phyloP scores from a whole-genome alignment of 1,139 yeast species.

The Candida gigantensis region DNA sequence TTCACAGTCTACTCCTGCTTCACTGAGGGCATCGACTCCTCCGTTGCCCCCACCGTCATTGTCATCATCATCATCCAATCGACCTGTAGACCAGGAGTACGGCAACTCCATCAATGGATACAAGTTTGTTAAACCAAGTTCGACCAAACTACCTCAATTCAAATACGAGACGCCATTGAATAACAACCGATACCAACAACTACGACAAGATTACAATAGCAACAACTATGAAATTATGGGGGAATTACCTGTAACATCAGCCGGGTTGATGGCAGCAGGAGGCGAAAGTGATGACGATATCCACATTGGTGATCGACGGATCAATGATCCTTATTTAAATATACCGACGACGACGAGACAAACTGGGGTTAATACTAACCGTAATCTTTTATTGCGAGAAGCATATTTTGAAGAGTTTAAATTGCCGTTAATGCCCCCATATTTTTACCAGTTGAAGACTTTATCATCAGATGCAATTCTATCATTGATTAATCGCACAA shows the following conservation, averaged over 20 bases:
- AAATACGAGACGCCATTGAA: conserved; percentile 26
- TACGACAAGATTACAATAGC: conserved; percentile 13
- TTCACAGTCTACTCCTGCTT: conserved; percentile 39
- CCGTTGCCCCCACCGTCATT: conserved; percentile 14
- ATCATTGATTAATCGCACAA: conserved; percentile 22
- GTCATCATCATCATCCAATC: conserved; percentile 8
- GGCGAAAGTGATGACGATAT: conserved; percentile 31
- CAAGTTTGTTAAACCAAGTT: conserved; percentile 32
- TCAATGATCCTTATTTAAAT: conserved; percentile 38
- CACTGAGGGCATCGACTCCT: conserved; percentile 32
- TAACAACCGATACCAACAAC: conserved; percentile 12
- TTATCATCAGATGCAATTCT: conserved; percentile 19
- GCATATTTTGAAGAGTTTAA: conserved; percentile 18
- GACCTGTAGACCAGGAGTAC: conserved; percentile 17
- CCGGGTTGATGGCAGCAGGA: conserved; percentile 31
- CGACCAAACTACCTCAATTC: conserved; percentile 10
- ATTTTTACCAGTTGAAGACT: conserved; percentile 12
- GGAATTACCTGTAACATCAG: conserved; percentile 37
- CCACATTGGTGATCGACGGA: conserved; percentile 45
- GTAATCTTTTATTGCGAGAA: conserved; percentile 9
- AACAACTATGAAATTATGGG: conserved; percentile 34
- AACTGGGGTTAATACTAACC: not conserved
- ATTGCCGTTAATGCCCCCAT: conserved; percentile 24
- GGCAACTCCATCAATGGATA: conserved; percentile 36
- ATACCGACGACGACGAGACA: conserved; percentile 12